Base-by-base conservation (phyloP, 2,329 filamentous ascomycete genomes). In the Calonectria fujianensis region DNA sequence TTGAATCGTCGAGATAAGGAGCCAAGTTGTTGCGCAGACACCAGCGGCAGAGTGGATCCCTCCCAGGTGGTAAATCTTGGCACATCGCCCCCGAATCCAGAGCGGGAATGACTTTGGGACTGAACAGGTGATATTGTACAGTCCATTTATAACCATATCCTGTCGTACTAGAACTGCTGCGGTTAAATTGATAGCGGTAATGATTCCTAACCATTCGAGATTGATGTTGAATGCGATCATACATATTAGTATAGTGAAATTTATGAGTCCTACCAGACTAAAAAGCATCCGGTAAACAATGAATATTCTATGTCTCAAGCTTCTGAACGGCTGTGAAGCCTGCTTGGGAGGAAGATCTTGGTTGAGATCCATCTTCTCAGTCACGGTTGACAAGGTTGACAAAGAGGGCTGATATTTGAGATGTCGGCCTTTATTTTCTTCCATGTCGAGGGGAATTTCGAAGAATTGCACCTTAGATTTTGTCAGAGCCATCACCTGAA, bases 261-360 rank as follows among this genome's bases (percentile, higher is more conserved):
- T 92, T 75, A 85, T 80, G 48, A 91, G 76, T 74, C 89, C 87
- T 37, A 90, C 84, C 13, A 91, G 66, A 52, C 88, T 88, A 82
- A 92, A 92, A 11, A 92, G 87, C 6, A 88, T 87, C 29, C 91
- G 87, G 78, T 92, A 92, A 32, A 89, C 85, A 69, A 89, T 89
- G 78, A 91, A 85, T 72, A 90, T 81, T 37, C 86, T 85, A 79
- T 86, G 84, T 37, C 86, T 83, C 37, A 89, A 76, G 68, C 84
- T 86, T 65, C 86, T 84, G 72, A 84, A 82, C 7, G 83, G 84
- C 50, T 86, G 85, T 3, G 81, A 77, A 32, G 84, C 83, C 24
- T 82, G 83, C 81, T 90, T 90, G 10, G 80, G 80, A 4, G 87
- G 87, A 8, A 89, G 75, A 7, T 84, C 84, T 8, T 74, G 69